Percentiles rank a stretch among this genome's conserved stretches.
These are phyloP conservation scores for Phytomonas serpens DNA, from an alignment of 208 protist species.

Conservation along the genomic window DNA sequence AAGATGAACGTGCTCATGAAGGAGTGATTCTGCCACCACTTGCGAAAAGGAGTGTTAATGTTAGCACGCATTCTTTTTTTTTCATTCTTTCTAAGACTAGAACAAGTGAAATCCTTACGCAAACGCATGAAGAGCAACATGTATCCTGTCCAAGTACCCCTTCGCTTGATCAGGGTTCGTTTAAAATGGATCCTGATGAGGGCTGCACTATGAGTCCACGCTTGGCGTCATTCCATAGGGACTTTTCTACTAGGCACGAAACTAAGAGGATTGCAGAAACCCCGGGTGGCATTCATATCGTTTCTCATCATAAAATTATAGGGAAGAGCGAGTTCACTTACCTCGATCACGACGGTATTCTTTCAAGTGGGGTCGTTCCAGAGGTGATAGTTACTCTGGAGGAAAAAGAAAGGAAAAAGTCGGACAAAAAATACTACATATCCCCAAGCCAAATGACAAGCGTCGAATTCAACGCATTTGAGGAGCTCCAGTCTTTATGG, in stretches of 20 bases:
- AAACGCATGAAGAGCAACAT: background rate
- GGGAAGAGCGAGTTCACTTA: conserved; percentile 65
- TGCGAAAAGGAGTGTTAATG: background rate
- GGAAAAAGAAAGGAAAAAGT: conserved; percentile 46
- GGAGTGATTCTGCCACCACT: conserved; percentile 50
- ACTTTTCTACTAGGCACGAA: background rate
- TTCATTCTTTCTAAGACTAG: background rate
- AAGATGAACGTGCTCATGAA: conserved; percentile 50
- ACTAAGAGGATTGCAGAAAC: background rate
- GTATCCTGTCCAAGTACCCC: background rate
- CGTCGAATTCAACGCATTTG: conserved; percentile 67
- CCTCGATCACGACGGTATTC: conserved; percentile 82
- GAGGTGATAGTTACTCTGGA: conserved; percentile 57
- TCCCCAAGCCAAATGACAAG: conserved; percentile 43
- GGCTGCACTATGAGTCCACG: background rate
- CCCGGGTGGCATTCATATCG: conserved; percentile 52
- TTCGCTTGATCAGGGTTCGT: background rate
- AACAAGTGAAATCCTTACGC: background rate
- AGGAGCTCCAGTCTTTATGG: conserved; percentile 80
- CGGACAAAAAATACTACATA: conserved; percentile 37
- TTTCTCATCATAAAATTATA: conserved; percentile 80
- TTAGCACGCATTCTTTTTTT: background rate
- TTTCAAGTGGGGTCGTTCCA: conserved; percentile 69
- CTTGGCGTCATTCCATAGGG: background rate
- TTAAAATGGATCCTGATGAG: background rate